Conservation (phyloP, 495 filamentous ascomycete species). For the Aspergillus homomorphus region DNA sequence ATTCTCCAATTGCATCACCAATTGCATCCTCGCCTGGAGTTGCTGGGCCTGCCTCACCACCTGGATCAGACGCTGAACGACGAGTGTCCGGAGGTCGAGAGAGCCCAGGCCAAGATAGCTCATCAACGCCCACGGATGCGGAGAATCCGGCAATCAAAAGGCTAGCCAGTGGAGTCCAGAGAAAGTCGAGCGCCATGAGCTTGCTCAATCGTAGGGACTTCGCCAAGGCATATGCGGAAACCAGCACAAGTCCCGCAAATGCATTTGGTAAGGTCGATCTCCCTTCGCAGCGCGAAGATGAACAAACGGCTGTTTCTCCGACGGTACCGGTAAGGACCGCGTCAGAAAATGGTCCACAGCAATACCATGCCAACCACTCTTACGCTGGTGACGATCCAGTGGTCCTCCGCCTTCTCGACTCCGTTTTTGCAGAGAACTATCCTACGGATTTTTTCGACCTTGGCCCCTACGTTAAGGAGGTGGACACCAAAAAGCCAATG, state of each 20-base stretch:
- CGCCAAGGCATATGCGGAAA: conserved; percentile 79
- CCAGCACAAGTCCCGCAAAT: conserved; percentile 72
- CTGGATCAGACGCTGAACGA: conserved; percentile 33
- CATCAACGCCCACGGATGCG: conserved; percentile 36
- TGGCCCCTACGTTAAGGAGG: conserved; percentile 76
- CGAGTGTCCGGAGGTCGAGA: conserved; percentile 23
- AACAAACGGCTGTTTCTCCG: conserved; percentile 31
- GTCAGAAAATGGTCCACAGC: conserved; percentile 22
- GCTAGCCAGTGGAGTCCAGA: conserved; percentile 37
- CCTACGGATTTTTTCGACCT: conserved; percentile 68
- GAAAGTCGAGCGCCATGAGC: conserved; percentile 77
- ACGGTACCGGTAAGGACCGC: conserved; percentile 30
- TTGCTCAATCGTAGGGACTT: conserved; percentile 76
- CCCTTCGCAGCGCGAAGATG: conserved; percentile 48
- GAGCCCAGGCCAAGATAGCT: conserved; percentile 35
- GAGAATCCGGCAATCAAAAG: conserved; percentile 33
- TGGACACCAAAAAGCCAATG: conserved; percentile 59
- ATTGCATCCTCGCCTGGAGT: conserved; percentile 39
- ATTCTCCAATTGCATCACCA: conserved; percentile 35
- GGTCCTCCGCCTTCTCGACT: conserved; percentile 80
- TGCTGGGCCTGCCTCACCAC: conserved; percentile 41
- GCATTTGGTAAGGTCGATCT: conserved; percentile 85
- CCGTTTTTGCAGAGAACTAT: conserved; percentile 86
- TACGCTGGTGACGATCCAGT: conserved; percentile 88
- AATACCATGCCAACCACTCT: conserved; percentile 56